Evolutionary conservation across 176 grass and related monocot species (phyloP).

Genomic region (Musa troglodytarum): DNA sequence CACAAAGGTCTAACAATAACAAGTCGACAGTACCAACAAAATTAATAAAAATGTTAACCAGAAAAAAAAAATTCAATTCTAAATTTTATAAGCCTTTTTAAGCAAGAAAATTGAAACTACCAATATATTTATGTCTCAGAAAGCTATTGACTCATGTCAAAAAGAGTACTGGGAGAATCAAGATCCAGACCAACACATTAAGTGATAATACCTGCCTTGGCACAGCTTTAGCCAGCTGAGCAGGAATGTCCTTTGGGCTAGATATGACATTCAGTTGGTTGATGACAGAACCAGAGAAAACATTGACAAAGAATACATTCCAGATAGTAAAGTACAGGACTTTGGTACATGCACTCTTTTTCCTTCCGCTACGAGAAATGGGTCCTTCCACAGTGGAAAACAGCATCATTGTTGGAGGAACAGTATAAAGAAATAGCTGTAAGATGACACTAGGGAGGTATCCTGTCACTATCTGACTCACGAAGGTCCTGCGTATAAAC

Average conservation of each 20-base stretch:
- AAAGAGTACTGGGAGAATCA: neutral
- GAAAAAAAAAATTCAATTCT: neutral
- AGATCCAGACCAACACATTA: neutral
- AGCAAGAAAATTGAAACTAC: neutral
- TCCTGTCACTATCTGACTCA: constrained; percentile 74
- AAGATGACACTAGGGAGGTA: constrained; percentile 92
- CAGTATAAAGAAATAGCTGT: constrained; percentile 58
- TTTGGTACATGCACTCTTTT: constrained; percentile 84
- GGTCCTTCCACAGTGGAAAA: constrained; percentile 83
- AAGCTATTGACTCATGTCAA: neutral
- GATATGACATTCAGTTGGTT: constrained; percentile 57
- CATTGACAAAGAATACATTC: constrained; percentile 92
- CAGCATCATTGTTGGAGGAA: constrained; percentile 75
- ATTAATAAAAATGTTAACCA: constrained; percentile 3
- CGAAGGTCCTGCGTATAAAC: constrained; percentile 43
- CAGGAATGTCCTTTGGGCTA: constrained; percentile 67
- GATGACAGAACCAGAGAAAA: constrained; percentile 65
- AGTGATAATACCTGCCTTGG: constrained; percentile 55
- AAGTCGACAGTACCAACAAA: constrained; percentile 11
- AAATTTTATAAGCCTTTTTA: neutral
- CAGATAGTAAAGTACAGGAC: constrained; percentile 83
- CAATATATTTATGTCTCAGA: neutral
- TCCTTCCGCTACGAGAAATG: constrained; percentile 75
- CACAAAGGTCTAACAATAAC: constrained; percentile 7
- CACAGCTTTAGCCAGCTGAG: constrained; percentile 67